These are phyloP conservation scores for Irpex sp. DNA, from an alignment of 1,284 basidiomycete species.

Conservation along the genomic window DNA sequence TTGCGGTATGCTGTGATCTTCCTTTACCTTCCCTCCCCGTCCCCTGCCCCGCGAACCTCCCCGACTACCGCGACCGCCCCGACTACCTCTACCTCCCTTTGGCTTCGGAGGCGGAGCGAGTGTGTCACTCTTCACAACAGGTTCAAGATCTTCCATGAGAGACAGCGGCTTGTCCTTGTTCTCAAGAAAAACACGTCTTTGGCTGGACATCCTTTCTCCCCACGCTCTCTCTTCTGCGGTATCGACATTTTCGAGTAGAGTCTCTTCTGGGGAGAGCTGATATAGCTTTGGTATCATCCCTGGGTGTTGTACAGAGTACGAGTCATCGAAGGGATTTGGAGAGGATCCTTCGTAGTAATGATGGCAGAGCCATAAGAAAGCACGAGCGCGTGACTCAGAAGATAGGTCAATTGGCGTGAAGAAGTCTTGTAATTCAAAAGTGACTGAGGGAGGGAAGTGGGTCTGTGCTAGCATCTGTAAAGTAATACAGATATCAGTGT, in stretches of 20 bases:
- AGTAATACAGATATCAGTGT: slow-evolving; percentile 11
- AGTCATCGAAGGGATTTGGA: slow-evolving; percentile 66
- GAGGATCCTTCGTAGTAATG: slow-evolving; percentile 67
- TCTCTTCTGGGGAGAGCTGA: slow-evolving; percentile 45
- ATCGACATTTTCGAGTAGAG: slow-evolving; percentile 62
- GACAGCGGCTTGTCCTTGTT: slow-evolving; percentile 33
- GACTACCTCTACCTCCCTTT: slow-evolving; percentile 15
- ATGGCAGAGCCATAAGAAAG: slow-evolving; percentile 76
- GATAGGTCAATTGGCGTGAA: slow-evolving; percentile 61
- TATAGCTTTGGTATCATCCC: slow-evolving; percentile 56
- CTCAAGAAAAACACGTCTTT: slow-evolving; percentile 60
- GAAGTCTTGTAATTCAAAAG: slow-evolving; percentile 60
- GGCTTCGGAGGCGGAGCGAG: not conserved
- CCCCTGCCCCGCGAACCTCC: slow-evolving; percentile 5
- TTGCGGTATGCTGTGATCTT: not conserved
- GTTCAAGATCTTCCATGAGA: not conserved
- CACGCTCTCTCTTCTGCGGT: slow-evolving; percentile 62
- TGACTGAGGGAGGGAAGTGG: slow-evolving; percentile 47
- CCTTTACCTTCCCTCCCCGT: slow-evolving; percentile 1
- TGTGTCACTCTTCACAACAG: not conserved
- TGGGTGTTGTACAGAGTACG: slow-evolving; percentile 42
- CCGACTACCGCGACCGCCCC: not conserved
- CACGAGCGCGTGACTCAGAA: slow-evolving; percentile 58
- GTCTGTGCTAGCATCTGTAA: slow-evolving; percentile 48
- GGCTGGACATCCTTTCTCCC: slow-evolving; percentile 63